A percentile compares a stretch with the other conserved stretches of the same genome.
These are phyloP conservation scores for Neofusicoccum ribis DNA, from an alignment of 2,329 filamentous ascomycete species.

Conservation along the genomic window DNA sequence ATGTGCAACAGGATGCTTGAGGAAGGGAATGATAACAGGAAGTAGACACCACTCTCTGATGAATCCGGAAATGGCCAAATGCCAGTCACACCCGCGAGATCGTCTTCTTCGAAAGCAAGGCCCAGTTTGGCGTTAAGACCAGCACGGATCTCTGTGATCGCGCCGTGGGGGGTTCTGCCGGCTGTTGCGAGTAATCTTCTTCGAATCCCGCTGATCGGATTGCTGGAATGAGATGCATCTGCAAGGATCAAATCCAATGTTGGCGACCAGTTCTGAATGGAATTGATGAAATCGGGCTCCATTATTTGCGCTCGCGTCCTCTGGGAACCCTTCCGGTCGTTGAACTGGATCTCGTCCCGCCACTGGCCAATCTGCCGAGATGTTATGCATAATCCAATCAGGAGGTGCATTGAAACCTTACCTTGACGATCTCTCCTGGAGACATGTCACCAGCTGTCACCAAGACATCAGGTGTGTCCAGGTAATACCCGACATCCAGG, in stretches of 20 bases:
- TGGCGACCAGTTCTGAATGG: conserved; percentile 63
- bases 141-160: conserved; percentile 44
- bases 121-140: conserved; percentile 42
- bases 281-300: conserved; percentile 54
- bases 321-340: conserved; percentile 30
- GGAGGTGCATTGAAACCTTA: conserved; percentile 40
- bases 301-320: conserved; percentile 48
- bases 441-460: conserved; percentile 77
- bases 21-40: conserved; percentile 39
- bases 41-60: conserved; percentile 32
- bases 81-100: conserved; percentile 34
- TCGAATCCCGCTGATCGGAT: conserved; percentile 22
- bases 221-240: conserved; percentile 14
- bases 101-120: conserved; percentile 29
- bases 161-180: conserved; percentile 45
- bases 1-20: conserved; percentile 34
- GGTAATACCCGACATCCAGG: conserved; percentile 55
- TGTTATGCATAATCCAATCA: not conserved
- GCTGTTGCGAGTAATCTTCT: conserved; percentile 40
- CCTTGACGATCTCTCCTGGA: conserved; percentile 73
- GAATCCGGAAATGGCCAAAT: conserved; percentile 37
- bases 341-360: conserved; percentile 15
- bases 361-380: conserved; percentile 16
- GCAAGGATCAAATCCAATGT: conserved; percentile 49
- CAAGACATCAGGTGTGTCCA: conserved; percentile 71